These are phyloP conservation scores for Ophiocordyceps camponoti-leonardi DNA, from an alignment of 2,329 filamentous ascomycete genomes.

Conservation along the genomic window DNA sequence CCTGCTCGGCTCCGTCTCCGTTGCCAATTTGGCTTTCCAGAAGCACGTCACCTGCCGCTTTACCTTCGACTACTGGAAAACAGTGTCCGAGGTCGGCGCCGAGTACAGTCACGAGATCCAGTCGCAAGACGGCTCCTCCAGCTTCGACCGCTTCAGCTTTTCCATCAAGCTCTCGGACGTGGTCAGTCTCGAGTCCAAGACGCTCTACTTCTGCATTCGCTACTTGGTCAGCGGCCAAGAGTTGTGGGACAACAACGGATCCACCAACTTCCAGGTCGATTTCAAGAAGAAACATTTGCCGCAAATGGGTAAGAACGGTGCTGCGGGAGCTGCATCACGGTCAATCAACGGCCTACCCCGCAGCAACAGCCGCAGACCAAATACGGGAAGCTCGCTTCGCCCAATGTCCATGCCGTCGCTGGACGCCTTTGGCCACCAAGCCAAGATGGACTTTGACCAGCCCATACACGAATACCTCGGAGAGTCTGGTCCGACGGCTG, in stretches of 20 bases:
- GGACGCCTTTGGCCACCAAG: conserved; percentile 54
- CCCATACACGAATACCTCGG: conserved; percentile 45
- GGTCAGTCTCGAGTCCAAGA: conserved; percentile 82
- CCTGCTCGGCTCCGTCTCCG: conserved; percentile 66
- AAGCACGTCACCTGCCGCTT: conserved; percentile 86
- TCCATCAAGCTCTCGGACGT: conserved; percentile 84
- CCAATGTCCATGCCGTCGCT: conserved; percentile 40
- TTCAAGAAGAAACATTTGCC: conserved; percentile 65
- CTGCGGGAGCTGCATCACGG: conserved; percentile 31
- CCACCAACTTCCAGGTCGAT: conserved; percentile 82
- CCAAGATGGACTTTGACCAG: conserved; percentile 39
- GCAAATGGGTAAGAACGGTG: conserved; percentile 38
- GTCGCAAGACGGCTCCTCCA: conserved; percentile 43
- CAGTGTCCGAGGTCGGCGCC: conserved; percentile 82
- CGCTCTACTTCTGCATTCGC: conserved; percentile 77
- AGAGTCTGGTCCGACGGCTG: conserved; percentile 34
- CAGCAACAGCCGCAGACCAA: conserved; percentile 39
- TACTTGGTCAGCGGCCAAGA: conserved; percentile 75
- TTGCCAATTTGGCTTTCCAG: conserved; percentile 77
- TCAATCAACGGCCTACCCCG: conserved; percentile 42
- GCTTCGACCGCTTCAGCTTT: conserved; percentile 83
- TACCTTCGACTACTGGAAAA: conserved; percentile 97
- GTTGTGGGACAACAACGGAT: conserved; percentile 87
- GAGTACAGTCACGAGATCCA: conserved; percentile 71
- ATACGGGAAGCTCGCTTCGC: conserved; percentile 21